Conservation (phyloP, 179 eudicot genomes). For the Silene noctiflora region DNA sequence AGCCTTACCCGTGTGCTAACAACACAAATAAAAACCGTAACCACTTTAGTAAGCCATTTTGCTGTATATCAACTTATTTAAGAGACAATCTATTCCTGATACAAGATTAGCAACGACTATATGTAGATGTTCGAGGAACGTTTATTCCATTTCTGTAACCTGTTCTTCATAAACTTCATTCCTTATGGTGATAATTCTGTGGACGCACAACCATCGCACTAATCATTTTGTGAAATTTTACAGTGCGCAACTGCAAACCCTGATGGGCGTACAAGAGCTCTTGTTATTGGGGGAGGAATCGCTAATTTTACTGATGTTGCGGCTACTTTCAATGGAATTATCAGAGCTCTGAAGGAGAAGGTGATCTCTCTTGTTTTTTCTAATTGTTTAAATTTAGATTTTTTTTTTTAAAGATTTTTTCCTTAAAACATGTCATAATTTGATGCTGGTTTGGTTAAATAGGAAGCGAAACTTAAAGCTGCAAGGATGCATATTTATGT, state of each 20-base stretch:
- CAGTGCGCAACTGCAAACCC: slow-evolving; percentile 94
- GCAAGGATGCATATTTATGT: slow-evolving; percentile 85
- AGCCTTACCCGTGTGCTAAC: too few relatives aligned
- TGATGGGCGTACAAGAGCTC: slow-evolving; percentile 89
- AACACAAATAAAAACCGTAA: too few relatives aligned
- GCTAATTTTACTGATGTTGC: slow-evolving; percentile 96
- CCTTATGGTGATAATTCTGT: background rate
- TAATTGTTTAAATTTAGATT: background rate
- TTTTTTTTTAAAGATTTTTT: too few relatives aligned
- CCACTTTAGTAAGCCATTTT: background rate
- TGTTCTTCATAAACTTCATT: background rate
- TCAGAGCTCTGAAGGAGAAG: slow-evolving; percentile 83
- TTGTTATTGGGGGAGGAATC: slow-evolving; percentile 84
- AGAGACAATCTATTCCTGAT: background rate
- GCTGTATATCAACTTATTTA: background rate
- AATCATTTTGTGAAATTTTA: background rate
- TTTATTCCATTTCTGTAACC: too few relatives aligned
- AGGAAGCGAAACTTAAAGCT: slow-evolving; percentile 86
- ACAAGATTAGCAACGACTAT: too few relatives aligned
- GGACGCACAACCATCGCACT: background rate
- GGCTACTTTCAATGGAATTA: slow-evolving; percentile 86
- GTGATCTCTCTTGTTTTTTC: slow-evolving; percentile 24
- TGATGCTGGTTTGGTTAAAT: slow-evolving; percentile 2
- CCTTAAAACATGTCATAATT: background rate
- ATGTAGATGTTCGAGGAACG: too few relatives aligned